Conservation (phyloP, 768 basidiomycete genomes). For the Suillus brevipes region DNA sequence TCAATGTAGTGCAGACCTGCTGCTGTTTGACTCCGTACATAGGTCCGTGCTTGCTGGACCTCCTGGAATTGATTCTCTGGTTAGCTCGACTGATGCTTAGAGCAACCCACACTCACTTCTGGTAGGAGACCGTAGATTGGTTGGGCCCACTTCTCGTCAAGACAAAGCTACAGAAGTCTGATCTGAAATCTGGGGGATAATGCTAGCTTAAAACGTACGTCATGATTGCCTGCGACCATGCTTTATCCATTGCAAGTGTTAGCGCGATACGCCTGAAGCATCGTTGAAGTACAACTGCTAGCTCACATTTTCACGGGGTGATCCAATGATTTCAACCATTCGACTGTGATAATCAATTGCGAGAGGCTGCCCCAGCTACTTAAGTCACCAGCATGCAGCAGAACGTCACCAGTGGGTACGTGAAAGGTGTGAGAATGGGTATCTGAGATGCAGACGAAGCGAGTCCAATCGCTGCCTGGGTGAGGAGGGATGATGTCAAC, state of each 20-base stretch:
- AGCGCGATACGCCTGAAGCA: not conserved
- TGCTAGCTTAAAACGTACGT: slow-evolving; percentile 35
- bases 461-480: slow-evolving; percentile 34
- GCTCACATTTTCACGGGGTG: slow-evolving; percentile 62
- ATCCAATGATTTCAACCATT: slow-evolving; percentile 57
- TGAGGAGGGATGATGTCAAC: slow-evolving; percentile 24
- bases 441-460: slow-evolving; percentile 38
- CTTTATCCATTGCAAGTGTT: slow-evolving; percentile 30
- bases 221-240: slow-evolving; percentile 74
- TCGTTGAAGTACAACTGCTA: not conserved
- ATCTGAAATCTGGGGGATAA: not conserved
- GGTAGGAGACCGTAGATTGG: slow-evolving; percentile 16
- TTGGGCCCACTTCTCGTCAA: slow-evolving; percentile 21
- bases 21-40: slow-evolving; percentile 32
- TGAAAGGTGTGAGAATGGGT: slow-evolving; percentile 37
- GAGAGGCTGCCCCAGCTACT: slow-evolving; percentile 47
- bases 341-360: slow-evolving; percentile 50
- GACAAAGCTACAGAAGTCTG: slow-evolving; percentile 22
- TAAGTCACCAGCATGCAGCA: slow-evolving; percentile 67
- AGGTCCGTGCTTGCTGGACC: slow-evolving; percentile 22
- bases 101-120: slow-evolving; percentile 12
- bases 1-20: slow-evolving; percentile 60
- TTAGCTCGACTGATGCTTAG: not conserved
- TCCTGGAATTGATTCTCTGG: slow-evolving; percentile 18
- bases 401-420: slow-evolving; percentile 63